These are phyloP conservation scores for Colletotrichum aenigma DNA, from an alignment of 2,329 filamentous ascomycete genomes.

Conservation along the genomic window DNA sequence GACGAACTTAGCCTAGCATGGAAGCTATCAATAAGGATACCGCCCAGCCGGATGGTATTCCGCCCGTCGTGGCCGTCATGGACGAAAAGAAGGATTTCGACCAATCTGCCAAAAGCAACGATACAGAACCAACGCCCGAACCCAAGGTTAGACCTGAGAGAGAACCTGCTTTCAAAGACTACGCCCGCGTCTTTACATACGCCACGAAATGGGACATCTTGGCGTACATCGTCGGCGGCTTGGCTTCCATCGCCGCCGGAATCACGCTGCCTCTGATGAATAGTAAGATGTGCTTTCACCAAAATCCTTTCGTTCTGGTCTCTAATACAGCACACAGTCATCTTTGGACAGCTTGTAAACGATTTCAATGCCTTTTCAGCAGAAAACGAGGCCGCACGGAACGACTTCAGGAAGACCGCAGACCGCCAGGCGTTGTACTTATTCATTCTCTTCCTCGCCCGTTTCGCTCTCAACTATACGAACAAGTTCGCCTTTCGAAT, in stretches of 20 bases:
- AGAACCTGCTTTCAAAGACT: constrained; percentile 50
- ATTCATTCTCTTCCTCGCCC: constrained; percentile 71
- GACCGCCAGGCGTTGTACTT: constrained; percentile 65
- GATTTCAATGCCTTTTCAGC: constrained; percentile 50
- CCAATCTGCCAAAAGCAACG: constrained; percentile 15
- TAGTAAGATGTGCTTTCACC: constrained; percentile 37
- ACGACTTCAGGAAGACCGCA: constrained; percentile 43
- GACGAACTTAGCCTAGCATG: neutral
- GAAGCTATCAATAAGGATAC: neutral
- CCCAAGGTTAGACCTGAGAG: constrained; percentile 45
- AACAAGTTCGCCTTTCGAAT: constrained; percentile 66
- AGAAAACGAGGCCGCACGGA: constrained; percentile 34
- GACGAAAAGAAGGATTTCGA: neutral
- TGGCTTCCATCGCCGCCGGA: constrained; percentile 57
- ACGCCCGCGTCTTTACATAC: constrained; percentile 57
- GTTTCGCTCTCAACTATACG: constrained; percentile 67
- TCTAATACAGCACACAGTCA: constrained; percentile 3
- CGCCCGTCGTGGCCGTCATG: neutral
- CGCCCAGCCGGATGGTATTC: neutral
- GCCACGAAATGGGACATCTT: constrained; percentile 56
- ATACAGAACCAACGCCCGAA: constrained; percentile 31
- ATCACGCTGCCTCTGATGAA: constrained; percentile 64
- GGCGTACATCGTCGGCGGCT: constrained; percentile 48
- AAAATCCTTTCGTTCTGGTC: constrained; percentile 45
- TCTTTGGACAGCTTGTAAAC: constrained; percentile 45